These are phyloP conservation scores for Aureobasidium sp. DNA, from an alignment of 2,329 filamentous ascomycete species.

Conservation along the genomic window DNA sequence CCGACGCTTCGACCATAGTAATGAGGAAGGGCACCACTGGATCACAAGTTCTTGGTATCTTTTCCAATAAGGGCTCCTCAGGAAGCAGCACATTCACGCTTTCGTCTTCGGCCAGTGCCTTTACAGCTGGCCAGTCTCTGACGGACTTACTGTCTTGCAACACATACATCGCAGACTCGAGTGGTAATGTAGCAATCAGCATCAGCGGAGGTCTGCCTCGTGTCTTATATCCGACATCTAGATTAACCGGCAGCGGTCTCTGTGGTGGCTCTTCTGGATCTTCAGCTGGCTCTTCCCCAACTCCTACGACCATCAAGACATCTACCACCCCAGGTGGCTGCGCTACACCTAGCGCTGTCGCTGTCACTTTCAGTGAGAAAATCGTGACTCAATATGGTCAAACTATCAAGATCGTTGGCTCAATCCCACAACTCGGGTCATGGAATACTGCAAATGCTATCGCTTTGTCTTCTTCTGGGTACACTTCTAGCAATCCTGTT, in stretches of 20 bases:
- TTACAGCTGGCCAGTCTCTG: constrained; percentile 23
- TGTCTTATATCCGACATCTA: constrained; percentile 34
- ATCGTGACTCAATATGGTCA: constrained; percentile 55
- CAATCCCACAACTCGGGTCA: constrained; percentile 48
- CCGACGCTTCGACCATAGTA: constrained; percentile 38
- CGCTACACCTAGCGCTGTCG: constrained; percentile 18
- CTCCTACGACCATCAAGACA: background rate
- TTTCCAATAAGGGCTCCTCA: constrained; percentile 36
- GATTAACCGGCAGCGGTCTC: constrained; percentile 32
- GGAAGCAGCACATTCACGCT: constrained; percentile 8
- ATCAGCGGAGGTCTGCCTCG: constrained; percentile 40
- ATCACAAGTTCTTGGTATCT: constrained; percentile 38
- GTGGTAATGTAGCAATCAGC: constrained; percentile 38
- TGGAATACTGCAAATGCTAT: constrained; percentile 52
- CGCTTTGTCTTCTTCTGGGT: constrained; percentile 49
- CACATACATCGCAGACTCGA: constrained; percentile 35
- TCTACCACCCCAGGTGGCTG: constrained; percentile 11
- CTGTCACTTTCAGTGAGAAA: constrained; percentile 54
- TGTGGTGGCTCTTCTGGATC: constrained; percentile 22
- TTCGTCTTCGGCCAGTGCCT: constrained; percentile 22
- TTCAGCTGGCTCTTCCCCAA: background rate
- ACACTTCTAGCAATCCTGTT: constrained; percentile 48
- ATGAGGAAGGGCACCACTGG: constrained; percentile 38
- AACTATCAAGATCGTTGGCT: constrained; percentile 58
- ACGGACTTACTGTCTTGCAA: constrained; percentile 42